phyloP scores from a whole-genome alignment of 352 stramenopile genomes.

The Pythium coloratum region DNA sequence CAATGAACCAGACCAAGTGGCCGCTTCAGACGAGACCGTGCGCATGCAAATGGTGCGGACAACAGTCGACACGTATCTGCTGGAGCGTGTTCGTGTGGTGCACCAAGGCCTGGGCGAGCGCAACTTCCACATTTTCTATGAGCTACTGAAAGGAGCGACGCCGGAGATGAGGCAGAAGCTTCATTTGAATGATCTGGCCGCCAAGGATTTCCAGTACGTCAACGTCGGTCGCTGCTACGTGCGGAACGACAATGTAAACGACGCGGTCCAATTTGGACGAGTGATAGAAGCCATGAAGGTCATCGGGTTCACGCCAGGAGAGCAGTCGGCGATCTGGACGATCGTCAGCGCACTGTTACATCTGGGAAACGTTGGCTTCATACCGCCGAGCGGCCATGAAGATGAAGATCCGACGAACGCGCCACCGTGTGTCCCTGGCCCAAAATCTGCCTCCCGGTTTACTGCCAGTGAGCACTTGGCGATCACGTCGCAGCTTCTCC shows the following conservation, averaged over 20 bases:
- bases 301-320: conserved; percentile 62
- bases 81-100: conserved; percentile 92
- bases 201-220: conserved; percentile 65
- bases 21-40: conserved; percentile 23
- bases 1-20: conserved; percentile 29
- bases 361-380: conserved; percentile 79
- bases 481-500: conserved; percentile 43
- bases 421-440: conserved; percentile 40
- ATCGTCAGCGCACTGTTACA: conserved; percentile 75
- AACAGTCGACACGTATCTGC: conserved; percentile 87
- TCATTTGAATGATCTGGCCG: conserved; percentile 36
- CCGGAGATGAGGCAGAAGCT: conserved; percentile 43
- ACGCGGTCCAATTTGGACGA: conserved; percentile 60
- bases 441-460: conserved; percentile 36
- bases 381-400: conserved; percentile 57
- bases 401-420: conserved; percentile 45
- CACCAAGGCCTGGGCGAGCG: conserved; percentile 70
- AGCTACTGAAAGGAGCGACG: conserved; percentile 61
- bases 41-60: conserved; percentile 63
- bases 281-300: conserved; percentile 71
- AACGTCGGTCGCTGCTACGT: conserved; percentile 65
- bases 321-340: conserved; percentile 69
- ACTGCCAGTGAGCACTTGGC: conserved; percentile 42
- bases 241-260: conserved; percentile 63
- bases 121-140: conserved; percentile 86